Evolutionary conservation across 257 asterid genomes (phyloP).

Genomic region (Capsicum chinense): DNA sequence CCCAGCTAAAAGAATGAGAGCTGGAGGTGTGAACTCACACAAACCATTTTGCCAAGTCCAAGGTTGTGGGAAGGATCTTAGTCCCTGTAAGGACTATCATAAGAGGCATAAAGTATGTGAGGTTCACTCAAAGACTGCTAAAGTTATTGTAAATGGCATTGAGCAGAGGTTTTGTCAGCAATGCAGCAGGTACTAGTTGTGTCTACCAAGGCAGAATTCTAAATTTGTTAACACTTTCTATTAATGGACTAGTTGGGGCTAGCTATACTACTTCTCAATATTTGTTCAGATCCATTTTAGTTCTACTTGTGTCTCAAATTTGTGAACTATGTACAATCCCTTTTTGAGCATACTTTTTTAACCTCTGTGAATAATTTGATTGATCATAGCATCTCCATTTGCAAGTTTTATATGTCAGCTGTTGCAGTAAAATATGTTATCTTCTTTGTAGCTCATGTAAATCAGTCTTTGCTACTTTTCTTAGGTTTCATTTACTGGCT

Average conservation of each 20-base stretch:
- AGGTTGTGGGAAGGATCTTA: slow-evolving; percentile 55
- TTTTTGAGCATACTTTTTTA: background rate
- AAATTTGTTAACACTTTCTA: background rate
- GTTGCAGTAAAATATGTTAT: background rate
- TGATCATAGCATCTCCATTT: background rate
- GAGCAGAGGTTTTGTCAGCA: slow-evolving; percentile 61
- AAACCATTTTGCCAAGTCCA: slow-evolving; percentile 50
- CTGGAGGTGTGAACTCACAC: slow-evolving; percentile 40
- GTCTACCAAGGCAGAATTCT: background rate
- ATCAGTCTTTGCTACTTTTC: slow-evolving; percentile 1
- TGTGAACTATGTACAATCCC: background rate
- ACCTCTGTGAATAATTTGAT: background rate
- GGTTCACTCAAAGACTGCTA: slow-evolving; percentile 52
- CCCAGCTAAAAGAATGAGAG: slow-evolving; percentile 44
- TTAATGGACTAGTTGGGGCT: no score
- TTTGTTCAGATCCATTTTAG: background rate
- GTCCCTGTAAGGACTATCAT: slow-evolving; percentile 50
- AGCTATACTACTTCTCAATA: background rate
- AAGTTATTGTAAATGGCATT: slow-evolving; percentile 52
- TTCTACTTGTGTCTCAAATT: background rate
- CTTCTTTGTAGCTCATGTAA: background rate
- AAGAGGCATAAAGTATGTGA: slow-evolving; percentile 61
- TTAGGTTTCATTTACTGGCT: slow-evolving; percentile 50
- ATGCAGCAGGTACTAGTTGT: slow-evolving; percentile 51
- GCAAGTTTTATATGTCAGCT: background rate